Conservation (phyloP, 2,329 filamentous ascomycete species). For the Alternaria sp. region DNA sequence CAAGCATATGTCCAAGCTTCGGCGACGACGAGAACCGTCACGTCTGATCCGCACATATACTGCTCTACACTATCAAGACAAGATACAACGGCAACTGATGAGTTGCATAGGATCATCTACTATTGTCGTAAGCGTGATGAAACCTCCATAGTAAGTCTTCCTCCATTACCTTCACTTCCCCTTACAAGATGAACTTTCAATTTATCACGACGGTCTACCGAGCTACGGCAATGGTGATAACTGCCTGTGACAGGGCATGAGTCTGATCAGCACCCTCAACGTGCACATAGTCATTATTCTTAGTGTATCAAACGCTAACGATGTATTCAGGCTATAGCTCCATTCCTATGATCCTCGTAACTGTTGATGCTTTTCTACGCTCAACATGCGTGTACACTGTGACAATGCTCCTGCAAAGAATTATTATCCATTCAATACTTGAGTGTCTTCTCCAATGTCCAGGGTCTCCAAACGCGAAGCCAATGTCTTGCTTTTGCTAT, state of each 20-base stretch:
- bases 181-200: conserved; percentile 54
- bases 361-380: not conserved
- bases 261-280: conserved; percentile 39
- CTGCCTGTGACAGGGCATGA: conserved; percentile 76
- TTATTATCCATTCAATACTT: not conserved
- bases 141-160: conserved; percentile 4
- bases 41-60: conserved; percentile 40
- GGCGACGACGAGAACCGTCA: conserved; percentile 59
- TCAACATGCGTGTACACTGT: not conserved
- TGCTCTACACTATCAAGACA: conserved; percentile 6
- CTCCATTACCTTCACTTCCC: not conserved
- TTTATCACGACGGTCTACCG: conserved; percentile 88
- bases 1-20: conserved; percentile 98
- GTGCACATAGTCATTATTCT: not conserved
- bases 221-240: conserved; percentile 81
- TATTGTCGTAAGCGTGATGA: not conserved
- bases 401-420: not conserved
- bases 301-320: conserved; percentile 18
- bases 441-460: not conserved
- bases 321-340: not conserved
- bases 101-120: conserved; percentile 12
- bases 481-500: not conserved
- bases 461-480: not conserved
- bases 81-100: conserved; percentile 17
- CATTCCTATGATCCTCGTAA: not conserved